phyloP scores from a whole-genome alignment of 306 rosid genomes.

The Malus asiatica region DNA sequence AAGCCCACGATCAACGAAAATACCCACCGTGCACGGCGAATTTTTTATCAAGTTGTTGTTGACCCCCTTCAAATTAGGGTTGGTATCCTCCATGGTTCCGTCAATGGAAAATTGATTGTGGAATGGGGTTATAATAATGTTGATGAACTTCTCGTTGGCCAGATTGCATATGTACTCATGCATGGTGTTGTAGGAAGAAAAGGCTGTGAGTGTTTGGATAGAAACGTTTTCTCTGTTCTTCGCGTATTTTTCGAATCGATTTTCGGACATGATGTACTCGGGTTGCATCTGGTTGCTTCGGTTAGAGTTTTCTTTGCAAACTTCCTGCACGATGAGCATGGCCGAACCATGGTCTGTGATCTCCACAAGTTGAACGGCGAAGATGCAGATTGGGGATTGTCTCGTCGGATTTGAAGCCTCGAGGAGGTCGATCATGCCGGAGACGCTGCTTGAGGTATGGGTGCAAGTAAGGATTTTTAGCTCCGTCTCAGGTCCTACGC shows the following conservation, averaged over 20 bases:
- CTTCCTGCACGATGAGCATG: constrained; percentile 36
- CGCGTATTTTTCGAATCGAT: constrained; percentile 21
- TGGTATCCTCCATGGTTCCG: constrained; percentile 24
- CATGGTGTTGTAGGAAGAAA: constrained; percentile 39
- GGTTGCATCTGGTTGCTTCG: background rate
- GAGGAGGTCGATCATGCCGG: constrained; percentile 28
- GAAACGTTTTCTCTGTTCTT: background rate
- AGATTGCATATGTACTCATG: constrained; percentile 42
- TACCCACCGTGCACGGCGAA: constrained; percentile 28
- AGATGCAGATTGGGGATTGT: constrained; percentile 20
- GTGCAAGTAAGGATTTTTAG: constrained; percentile 34
- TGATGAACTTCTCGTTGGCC: constrained; percentile 29
- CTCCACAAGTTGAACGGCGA: constrained; percentile 31
- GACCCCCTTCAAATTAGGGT: constrained; percentile 19
- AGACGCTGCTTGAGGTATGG: constrained; percentile 24
- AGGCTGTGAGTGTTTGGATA: constrained; percentile 27
- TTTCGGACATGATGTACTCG: background rate
- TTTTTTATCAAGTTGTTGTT: constrained; percentile 25
- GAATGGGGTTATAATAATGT: constrained; percentile 27
- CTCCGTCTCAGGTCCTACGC: constrained; percentile 21
- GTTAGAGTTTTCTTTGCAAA: constrained; percentile 6
- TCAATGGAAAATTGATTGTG: constrained; percentile 17
- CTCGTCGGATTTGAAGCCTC: constrained; percentile 29
- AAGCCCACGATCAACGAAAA: constrained; percentile 38
- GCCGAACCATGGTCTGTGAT: constrained; percentile 27